Evolutionary conservation across 768 basidiomycete genomes (phyloP).

Genomic region (Amanita rubescens): DNA sequence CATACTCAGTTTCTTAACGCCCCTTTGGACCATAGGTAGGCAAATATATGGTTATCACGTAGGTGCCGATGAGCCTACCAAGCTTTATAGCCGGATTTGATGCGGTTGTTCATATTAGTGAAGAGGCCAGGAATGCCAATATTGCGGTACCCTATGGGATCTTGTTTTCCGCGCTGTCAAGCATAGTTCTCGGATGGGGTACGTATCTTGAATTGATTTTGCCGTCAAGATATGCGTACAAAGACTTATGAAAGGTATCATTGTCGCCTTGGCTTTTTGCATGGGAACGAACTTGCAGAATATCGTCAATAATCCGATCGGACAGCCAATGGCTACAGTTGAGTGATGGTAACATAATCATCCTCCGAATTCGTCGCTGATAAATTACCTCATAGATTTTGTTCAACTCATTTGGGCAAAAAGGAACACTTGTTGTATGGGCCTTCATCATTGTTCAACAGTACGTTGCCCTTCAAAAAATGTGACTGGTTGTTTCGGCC

Average conservation of each 20-base stretch:
- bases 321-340: constrained; percentile 47
- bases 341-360: constrained; percentile 14
- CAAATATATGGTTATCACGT: background rate
- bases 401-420: constrained; percentile 35
- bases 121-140: too few species aligned
- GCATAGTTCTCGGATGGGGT: too few species aligned
- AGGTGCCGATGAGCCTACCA: background rate
- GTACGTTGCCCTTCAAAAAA: constrained; percentile 16
- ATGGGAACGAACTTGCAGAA: constrained; percentile 46
- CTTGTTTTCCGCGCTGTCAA: constrained; percentile 44
- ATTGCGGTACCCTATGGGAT: constrained; percentile 67
- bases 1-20: constrained; percentile 34
- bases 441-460: constrained; percentile 33
- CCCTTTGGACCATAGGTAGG: constrained; percentile 36
- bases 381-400: constrained; percentile 34
- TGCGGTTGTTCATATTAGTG: constrained; percentile 58
- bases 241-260: constrained; percentile 32
- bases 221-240: background rate
- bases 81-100: constrained; percentile 34
- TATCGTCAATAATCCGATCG: constrained; percentile 27
- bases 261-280: constrained; percentile 55
- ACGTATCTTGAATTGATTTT: constrained; percentile 10
- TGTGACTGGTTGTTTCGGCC: constrained; percentile 31
- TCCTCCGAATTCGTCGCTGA: background rate
- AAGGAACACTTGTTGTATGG: constrained; percentile 31